A percentile compares a stretch with the other conserved stretches of the same genome.
Conservation (phyloP, 1,139 yeast genomes). For the Candida sanyaensis region DNA sequence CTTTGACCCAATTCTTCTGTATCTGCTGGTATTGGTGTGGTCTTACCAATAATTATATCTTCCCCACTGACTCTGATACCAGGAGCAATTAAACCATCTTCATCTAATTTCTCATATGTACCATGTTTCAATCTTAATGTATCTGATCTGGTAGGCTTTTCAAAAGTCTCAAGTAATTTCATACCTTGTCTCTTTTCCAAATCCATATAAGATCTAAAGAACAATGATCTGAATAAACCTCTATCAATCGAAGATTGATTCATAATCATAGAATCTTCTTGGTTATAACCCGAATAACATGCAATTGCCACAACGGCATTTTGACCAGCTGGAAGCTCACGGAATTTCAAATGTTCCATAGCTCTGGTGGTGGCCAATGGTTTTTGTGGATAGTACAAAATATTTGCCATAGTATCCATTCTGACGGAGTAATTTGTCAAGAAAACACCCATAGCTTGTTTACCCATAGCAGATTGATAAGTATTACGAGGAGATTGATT, state of each 20-base stretch:
- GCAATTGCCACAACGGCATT: constrained; percentile 98
- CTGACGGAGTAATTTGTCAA: constrained; percentile 93
- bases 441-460: constrained; percentile 99
- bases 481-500: constrained; percentile 99
- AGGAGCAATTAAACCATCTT: constrained; percentile 96
- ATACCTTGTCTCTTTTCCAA: constrained; percentile 98
- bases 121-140: constrained; percentile 96
- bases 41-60: constrained; percentile 96
- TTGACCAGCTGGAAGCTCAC: constrained; percentile 99
- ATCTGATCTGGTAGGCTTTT: constrained; percentile 92
- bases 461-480: constrained; percentile 99
- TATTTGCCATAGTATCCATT: constrained; percentile 99
- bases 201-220: constrained; percentile 97
- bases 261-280: constrained; percentile 99
- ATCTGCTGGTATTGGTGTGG: constrained; percentile 98
- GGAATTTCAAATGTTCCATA: constrained; percentile 94
- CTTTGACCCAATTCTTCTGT: constrained; percentile 98
- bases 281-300: constrained; percentile 98
- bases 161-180: constrained; percentile 95
- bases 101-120: constrained; percentile 96
- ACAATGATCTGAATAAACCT: constrained; percentile 92
- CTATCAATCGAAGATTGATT: constrained; percentile 97
- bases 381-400: constrained; percentile 95
- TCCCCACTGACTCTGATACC: constrained; percentile 99
- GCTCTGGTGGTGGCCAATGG: constrained; percentile 99